Percentiles rank a stretch among this genome's conserved stretches.
These are phyloP conservation scores for Malus sylvestris DNA, from an alignment of 306 rosid species.

Conservation along the genomic window DNA sequence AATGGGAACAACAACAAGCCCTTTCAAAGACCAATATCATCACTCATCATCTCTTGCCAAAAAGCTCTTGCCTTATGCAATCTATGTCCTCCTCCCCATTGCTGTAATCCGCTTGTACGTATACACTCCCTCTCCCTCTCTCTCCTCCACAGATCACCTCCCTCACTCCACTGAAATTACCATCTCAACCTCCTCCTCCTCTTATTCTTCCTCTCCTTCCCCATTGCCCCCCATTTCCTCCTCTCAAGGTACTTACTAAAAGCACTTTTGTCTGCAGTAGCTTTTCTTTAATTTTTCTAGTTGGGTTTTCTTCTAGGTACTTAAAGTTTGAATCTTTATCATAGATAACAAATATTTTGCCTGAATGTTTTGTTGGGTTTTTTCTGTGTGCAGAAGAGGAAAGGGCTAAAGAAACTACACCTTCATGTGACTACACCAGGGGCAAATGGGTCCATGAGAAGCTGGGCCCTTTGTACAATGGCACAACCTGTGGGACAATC, in stretches of 20 bases:
- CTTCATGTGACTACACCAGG: constrained; percentile 56
- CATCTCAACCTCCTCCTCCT: constrained; percentile 11
- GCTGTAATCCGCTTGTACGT: constrained; percentile 57
- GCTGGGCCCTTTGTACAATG: constrained; percentile 72
- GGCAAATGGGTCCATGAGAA: constrained; percentile 67
- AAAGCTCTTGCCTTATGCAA: constrained; percentile 47
- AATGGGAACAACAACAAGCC: constrained; percentile 35
- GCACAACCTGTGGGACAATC: constrained; percentile 68
- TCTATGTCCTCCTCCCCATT: constrained; percentile 59
- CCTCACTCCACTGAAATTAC: constrained; percentile 22
- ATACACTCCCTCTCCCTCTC: constrained; percentile 42
- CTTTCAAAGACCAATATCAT: constrained; percentile 40
- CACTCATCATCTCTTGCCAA: constrained; percentile 14
- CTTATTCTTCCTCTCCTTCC: constrained; percentile 15
- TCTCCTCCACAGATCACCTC: constrained; percentile 26
- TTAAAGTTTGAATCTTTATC: neutral
- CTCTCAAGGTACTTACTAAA: constrained; percentile 3
- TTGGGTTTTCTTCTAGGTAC: neutral
- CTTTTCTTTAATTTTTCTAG: constrained; percentile 6
- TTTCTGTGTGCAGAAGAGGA: constrained; percentile 36
- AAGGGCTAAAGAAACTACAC: constrained; percentile 5
- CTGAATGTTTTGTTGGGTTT: neutral
- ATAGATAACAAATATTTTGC: neutral
- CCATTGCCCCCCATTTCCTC: neutral
- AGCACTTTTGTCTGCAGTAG: neutral